Percentiles rank a stretch among this genome's conserved stretches.
phyloP scores from a whole-genome alignment of 257 asterid genomes.

The Forsythia suspensa region DNA sequence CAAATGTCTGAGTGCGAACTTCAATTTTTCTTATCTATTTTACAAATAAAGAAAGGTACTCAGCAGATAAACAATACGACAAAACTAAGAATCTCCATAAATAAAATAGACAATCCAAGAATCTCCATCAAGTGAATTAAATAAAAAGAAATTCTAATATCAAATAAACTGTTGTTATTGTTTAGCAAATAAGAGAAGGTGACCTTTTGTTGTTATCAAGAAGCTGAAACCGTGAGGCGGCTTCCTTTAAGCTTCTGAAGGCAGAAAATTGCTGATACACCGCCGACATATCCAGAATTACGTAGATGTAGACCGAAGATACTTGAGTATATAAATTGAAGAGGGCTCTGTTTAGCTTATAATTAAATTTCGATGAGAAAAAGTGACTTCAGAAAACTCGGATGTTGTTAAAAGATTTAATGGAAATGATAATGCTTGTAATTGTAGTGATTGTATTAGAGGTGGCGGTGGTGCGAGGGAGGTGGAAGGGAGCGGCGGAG shows the following conservation, averaged over 20 bases:
- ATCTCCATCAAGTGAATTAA: background rate
- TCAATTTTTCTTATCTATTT: background rate
- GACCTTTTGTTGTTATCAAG: background rate
- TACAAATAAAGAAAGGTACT: background rate
- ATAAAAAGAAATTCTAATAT: background rate
- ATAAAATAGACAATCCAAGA: background rate
- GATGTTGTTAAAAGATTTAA: background rate
- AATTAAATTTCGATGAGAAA: background rate
- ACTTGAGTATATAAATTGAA: background rate
- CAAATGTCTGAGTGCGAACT: background rate
- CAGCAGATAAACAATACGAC: background rate
- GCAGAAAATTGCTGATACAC: constrained; percentile 2
- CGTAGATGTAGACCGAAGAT: background rate
- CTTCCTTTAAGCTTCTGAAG: background rate
- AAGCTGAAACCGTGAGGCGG: background rate
- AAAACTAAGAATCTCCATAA: background rate
- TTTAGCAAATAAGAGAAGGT: background rate
- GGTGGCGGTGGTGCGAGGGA: background rate
- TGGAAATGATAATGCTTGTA: background rate
- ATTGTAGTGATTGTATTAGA: background rate
- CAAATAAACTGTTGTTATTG: background rate
- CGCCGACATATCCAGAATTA: background rate
- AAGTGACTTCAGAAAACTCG: background rate
- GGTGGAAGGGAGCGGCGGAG: background rate
- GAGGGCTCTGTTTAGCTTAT: background rate